Percentiles rank a stretch among this genome's conserved stretches.
Evolutionary conservation across 169 alveolate species (phyloP).

Genomic region (Miamiensis avidus): DNA sequence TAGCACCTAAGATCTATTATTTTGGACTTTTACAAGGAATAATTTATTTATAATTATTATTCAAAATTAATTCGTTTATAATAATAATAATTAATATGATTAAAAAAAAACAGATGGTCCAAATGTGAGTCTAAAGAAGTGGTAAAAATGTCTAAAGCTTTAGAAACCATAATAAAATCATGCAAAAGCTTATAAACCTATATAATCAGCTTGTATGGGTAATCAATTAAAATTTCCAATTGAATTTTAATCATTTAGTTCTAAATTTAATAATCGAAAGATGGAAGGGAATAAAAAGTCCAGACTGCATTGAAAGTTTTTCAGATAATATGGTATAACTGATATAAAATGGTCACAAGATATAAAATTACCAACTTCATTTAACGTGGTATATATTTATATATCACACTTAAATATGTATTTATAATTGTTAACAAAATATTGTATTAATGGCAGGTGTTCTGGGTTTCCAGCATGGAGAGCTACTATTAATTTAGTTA

Average conservation of each 20-base stretch:
- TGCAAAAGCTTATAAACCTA: not conserved
- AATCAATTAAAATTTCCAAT: too few species aligned
- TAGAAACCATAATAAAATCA: too few species aligned
- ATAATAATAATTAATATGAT: not conserved
- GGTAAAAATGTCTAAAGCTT: not conserved
- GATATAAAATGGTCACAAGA: not conserved
- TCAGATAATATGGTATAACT: not conserved
- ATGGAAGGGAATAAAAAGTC: not conserved
- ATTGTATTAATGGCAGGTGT: not conserved
- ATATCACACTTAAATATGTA: too few species aligned
- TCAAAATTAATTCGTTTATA: too few species aligned
- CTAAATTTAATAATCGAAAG: not conserved
- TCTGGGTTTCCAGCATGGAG: not conserved
- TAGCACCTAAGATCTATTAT: not conserved
- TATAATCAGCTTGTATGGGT: not conserved
- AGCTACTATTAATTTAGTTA: not conserved
- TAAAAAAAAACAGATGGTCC: not conserved
- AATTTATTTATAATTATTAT: too few species aligned
- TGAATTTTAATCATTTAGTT: not conserved
- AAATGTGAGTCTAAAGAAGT: not conserved
- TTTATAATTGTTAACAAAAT: too few species aligned
- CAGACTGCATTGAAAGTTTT: not conserved
- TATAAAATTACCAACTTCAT: not conserved
- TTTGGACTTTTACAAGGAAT: not conserved
- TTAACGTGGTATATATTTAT: not conserved